Conservation (phyloP, 2,329 filamentous ascomycete genomes). For the Diaporthe ilicicola region DNA sequence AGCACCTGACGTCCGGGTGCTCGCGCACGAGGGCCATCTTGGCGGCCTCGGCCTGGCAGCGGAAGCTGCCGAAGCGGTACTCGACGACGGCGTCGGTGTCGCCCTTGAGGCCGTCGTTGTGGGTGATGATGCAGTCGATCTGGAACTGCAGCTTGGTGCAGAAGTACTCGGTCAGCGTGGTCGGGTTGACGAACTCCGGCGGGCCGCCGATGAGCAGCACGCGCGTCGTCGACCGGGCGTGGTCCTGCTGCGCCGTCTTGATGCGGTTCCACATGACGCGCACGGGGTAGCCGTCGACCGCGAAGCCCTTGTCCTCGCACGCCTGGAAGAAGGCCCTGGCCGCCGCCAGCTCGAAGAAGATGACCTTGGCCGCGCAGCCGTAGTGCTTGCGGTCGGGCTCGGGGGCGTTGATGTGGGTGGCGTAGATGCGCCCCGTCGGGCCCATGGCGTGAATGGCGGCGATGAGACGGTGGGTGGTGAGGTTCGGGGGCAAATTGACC, state of each 20-base stretch:
- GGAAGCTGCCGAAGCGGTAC: constrained; percentile 63
- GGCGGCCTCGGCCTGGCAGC: constrained; percentile 62
- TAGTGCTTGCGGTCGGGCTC: constrained; percentile 45
- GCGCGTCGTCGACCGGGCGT: constrained; percentile 47
- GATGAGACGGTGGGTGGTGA: constrained; percentile 55
- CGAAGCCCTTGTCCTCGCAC: constrained; percentile 42
- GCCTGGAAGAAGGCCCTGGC: constrained; percentile 47
- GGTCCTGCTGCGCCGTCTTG: constrained; percentile 45
- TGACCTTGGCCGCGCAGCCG: constrained; percentile 56
- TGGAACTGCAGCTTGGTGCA: constrained; percentile 54
- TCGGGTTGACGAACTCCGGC: constrained; percentile 52
- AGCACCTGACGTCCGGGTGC: constrained; percentile 35
- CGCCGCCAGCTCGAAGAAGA: constrained; percentile 54
- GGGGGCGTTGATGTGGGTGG: constrained; percentile 60
- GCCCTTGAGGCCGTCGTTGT: constrained; percentile 36
- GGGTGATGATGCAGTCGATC: constrained; percentile 51
- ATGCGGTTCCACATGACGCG: constrained; percentile 59
- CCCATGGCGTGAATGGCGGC: constrained; percentile 53
- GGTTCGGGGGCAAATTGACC: constrained; percentile 56
- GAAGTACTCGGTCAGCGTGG: constrained; percentile 52
- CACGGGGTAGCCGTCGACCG: constrained; percentile 47
- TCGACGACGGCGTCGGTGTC: constrained; percentile 47
- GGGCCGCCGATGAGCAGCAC: constrained; percentile 61
- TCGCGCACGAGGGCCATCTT: constrained; percentile 42
- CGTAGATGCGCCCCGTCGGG: constrained; percentile 59